Base-by-base conservation (phyloP, 768 basidiomycete genomes). In the Trametopsis cervina region DNA sequence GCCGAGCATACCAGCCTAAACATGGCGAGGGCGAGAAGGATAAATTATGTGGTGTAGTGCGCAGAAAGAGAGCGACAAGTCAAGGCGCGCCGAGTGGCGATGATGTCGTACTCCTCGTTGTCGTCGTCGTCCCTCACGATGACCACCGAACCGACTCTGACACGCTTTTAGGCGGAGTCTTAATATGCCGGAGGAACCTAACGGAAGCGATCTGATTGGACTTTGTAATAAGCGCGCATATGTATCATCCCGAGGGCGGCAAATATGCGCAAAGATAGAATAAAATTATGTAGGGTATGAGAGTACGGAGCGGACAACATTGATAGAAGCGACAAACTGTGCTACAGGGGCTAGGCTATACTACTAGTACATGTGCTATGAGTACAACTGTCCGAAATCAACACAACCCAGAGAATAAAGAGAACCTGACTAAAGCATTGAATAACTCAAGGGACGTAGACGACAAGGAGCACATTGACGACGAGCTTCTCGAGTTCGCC, bases 391-490 rank as follows among this genome's bases (percentile, higher is more conserved):
- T 43, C 41, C 46, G 40, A 52, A 13, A 44, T 13, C 46, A 29
- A 44, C 26, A n/a, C 44, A 20, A 44, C 17, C 18, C 22, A 49
- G 42, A 40, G 40, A 44, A 21, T 23, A 39, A 43, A 41, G 18
- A 15, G 13, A 15, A 50, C 23, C 44, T 18, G 21, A 35, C 6
- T 24, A 36, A 18, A 37, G 29, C 13, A 18, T 7, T 9, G 18
- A 44, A 27, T 22, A 42, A 43, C 22, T 74, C 66, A 83, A 40
- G 81, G 79, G 53, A 89, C 77, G 53, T 71, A 89, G 3, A 80
- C 77, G 20, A 89, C 82, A 40, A 89, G 56, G 44, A 89, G 62
- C n/a, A 80, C 76, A 62, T 89, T 89, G 18, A 89, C 83, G 4
- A 87, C 73, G 47, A 89, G 62, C 64, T 81, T 88, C 60, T 85